These are phyloP conservation scores for Penicillium sp. DNA, from an alignment of 2,329 filamentous ascomycete genomes.

Conservation along the genomic window DNA sequence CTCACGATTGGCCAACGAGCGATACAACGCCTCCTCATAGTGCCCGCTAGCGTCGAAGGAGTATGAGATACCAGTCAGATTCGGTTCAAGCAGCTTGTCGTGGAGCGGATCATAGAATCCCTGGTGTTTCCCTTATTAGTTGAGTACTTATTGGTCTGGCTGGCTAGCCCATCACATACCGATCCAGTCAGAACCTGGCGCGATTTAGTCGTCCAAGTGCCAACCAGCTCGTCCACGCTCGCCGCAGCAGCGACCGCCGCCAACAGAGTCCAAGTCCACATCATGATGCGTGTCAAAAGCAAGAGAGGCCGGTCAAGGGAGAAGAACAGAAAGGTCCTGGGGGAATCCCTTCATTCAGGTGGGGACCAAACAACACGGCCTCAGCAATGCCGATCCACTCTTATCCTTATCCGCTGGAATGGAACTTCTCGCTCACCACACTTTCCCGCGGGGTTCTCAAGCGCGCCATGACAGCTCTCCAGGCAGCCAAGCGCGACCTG, in stretches of 20 bases:
- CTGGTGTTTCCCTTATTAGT: conserved; percentile 45
- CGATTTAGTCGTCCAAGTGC: conserved; percentile 71
- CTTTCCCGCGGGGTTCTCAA: conserved; percentile 14
- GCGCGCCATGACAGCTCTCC: conserved; percentile 53
- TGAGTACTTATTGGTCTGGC: neutral
- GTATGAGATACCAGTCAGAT: conserved; percentile 67
- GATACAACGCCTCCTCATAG: conserved; percentile 68
- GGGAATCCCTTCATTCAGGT: conserved; percentile 22
- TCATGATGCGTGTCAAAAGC: conserved; percentile 22
- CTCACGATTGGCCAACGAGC: conserved; percentile 66
- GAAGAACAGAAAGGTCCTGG: conserved; percentile 8
- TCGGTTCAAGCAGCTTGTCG: conserved; percentile 65
- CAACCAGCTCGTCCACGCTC: conserved; percentile 55
- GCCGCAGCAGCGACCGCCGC: conserved; percentile 40
- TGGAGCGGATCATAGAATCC: conserved; percentile 67
- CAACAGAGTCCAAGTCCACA: conserved; percentile 39
- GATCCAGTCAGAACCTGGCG: conserved; percentile 66
- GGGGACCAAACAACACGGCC: conserved; percentile 18
- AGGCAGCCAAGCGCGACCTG: conserved; percentile 71
- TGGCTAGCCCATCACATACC: conserved; percentile 44
- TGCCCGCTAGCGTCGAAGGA: conserved; percentile 67
- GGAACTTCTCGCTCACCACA: conserved; percentile 5
- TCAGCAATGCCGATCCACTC: conserved; percentile 18
- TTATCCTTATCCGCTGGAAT: conserved; percentile 23
- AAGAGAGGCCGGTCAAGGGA: conserved; percentile 9